Evolutionary conservation across 331 rosid species (phyloP).

Genomic region (Rhamnella rubrinervis): DNA sequence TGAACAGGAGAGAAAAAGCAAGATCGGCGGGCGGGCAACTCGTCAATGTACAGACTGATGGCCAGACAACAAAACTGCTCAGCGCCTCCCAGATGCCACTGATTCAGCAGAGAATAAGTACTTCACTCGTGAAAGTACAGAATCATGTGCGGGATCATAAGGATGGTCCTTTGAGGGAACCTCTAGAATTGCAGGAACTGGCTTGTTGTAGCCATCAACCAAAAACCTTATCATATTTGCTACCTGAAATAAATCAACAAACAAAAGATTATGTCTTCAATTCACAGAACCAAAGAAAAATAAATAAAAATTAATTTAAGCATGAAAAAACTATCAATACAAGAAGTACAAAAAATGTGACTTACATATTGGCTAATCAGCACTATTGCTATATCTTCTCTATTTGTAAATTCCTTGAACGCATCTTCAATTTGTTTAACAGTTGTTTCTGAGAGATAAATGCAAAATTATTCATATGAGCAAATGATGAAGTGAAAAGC

Average conservation of each 20-base stretch:
- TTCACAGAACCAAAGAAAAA: too few species aligned
- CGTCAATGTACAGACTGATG: too few species aligned
- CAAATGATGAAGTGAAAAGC: too few species aligned
- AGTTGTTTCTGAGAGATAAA: conserved; percentile 49
- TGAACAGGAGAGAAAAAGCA: not conserved
- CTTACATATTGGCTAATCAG: conserved; percentile 82
- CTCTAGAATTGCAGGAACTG: conserved; percentile 76
- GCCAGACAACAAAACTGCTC: not conserved
- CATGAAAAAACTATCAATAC: too few species aligned
- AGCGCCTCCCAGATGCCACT: conserved; percentile 70
- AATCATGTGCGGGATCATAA: conserved; percentile 74
- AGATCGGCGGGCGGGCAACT: not conserved
- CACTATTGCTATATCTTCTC: conserved; percentile 72
- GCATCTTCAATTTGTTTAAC: conserved; percentile 76
- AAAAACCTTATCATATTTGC: conserved; percentile 79
- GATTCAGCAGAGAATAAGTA: conserved; percentile 66
- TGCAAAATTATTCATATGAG: not conserved
- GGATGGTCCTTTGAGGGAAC: conserved; percentile 85
- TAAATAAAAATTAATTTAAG: too few species aligned
- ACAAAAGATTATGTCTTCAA: too few species aligned
- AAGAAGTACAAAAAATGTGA: not conserved
- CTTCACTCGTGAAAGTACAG: conserved; percentile 72
- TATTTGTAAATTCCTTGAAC: conserved; percentile 67
- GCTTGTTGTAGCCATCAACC: conserved; percentile 77
- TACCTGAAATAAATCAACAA: conserved; percentile 33